Conservation (phyloP, 305 asterid species). For the Fraxinus sp. region DNA sequence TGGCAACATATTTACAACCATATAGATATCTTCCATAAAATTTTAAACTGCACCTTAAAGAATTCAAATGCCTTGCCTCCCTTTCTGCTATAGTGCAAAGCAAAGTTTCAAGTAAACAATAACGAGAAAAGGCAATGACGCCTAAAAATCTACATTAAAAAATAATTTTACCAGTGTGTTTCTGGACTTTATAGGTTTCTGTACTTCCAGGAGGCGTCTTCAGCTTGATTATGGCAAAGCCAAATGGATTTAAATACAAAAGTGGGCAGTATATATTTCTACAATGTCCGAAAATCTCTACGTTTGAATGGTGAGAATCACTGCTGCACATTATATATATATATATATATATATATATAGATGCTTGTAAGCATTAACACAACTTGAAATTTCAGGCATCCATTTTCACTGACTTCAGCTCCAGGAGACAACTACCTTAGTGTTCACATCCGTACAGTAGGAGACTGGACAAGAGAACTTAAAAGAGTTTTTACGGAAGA, state of each 20-base stretch:
- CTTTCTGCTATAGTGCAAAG: not conserved
- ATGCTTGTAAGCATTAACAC: not conserved
- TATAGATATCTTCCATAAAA: not conserved
- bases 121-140: not conserved
- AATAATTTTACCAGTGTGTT: slow-evolving; percentile 22
- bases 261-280: slow-evolving; percentile 86
- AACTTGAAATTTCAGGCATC: slow-evolving; percentile 61
- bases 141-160: slow-evolving; percentile 12
- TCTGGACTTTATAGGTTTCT: slow-evolving; percentile 57
- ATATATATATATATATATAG: not conserved
- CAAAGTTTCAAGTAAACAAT: not conserved
- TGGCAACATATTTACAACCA: not conserved
- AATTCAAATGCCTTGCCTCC: not conserved
- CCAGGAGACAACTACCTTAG: slow-evolving; percentile 85
- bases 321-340: not conserved
- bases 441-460: slow-evolving; percentile 83
- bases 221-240: slow-evolving; percentile 81
- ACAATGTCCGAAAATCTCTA: slow-evolving; percentile 78
- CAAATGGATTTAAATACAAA: slow-evolving; percentile 80
- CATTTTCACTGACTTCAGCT: slow-evolving; percentile 94
- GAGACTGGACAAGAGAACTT: slow-evolving; percentile 91
- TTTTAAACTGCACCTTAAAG: not conserved
- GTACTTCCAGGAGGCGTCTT: slow-evolving; percentile 93
- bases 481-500: slow-evolving; percentile 71
- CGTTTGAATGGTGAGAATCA: slow-evolving; percentile 66